Conservation (phyloP, 805 yeast species). For the Clavispora vitiphila region DNA sequence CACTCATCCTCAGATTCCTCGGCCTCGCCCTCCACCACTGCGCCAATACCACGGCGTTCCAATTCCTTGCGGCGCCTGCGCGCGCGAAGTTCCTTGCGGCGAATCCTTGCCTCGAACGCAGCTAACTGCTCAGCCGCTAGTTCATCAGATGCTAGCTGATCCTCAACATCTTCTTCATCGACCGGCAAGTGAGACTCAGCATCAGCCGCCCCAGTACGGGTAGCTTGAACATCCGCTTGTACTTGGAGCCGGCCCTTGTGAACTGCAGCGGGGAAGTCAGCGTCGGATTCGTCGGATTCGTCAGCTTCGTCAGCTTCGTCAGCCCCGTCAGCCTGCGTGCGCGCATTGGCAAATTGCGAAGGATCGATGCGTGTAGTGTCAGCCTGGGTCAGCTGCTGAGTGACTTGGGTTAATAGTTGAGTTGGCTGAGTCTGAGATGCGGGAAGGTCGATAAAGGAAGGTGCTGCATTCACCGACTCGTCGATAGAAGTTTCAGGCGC, state of each 20-base stretch:
- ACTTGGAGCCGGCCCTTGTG: conserved; percentile 20
- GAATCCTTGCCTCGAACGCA: conserved; percentile 34
- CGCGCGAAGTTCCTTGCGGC: conserved; percentile 28
- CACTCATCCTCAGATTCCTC: conserved; percentile 89
- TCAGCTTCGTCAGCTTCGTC: too few relatives aligned
- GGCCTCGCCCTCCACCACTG: conserved; percentile 75
- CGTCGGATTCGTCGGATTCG: conserved; percentile 13
- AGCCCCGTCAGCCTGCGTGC: conserved; percentile 1
- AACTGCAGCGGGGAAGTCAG: conserved; percentile 21
- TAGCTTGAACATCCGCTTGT: conserved; percentile 12
- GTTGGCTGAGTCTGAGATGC: conserved; percentile 6
- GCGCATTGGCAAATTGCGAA: too few relatives aligned
- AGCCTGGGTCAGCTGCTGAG: not conserved
- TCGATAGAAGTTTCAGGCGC: not conserved
- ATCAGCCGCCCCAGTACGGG: too few relatives aligned
- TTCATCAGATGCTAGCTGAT: conserved; percentile 20
- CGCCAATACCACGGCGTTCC: conserved; percentile 52
- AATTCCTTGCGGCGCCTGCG: conserved; percentile 43
- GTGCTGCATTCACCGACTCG: conserved; percentile 8
- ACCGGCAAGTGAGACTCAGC: too few relatives aligned
- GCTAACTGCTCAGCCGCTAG: conserved; percentile 22
- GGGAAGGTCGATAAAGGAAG: conserved; percentile 20
- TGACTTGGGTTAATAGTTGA: conserved; percentile 13
- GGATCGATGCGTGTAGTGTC: not conserved
- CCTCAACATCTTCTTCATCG: conserved; percentile 16